Evolutionary conservation across 2,329 filamentous ascomycete species (phyloP).

Genomic region (Emergomyces orientalis): DNA sequence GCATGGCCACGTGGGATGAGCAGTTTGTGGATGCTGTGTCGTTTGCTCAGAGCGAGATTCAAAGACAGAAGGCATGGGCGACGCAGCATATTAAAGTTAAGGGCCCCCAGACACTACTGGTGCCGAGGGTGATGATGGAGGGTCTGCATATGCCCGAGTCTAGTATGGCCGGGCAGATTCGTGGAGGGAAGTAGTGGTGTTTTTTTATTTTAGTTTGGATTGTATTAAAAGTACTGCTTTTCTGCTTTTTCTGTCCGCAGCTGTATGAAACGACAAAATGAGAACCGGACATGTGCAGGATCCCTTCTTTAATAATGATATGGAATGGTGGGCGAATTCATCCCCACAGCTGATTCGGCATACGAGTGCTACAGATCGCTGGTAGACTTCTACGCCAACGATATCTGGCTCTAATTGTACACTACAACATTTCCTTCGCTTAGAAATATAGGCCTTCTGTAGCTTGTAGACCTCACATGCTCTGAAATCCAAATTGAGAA

Average conservation of each 20-base stretch:
- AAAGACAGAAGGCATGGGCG: slow-evolving; percentile 27
- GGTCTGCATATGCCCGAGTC: slow-evolving; percentile 6
- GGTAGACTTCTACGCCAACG: too few relatives aligned
- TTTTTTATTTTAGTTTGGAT: not conserved
- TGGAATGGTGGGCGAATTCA: too few relatives aligned
- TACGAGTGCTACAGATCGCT: too few relatives aligned
- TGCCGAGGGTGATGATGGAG: slow-evolving; percentile 18
- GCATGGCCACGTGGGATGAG: slow-evolving; percentile 29
- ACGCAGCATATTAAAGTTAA: slow-evolving; percentile 27
- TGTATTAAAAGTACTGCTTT: not conserved
- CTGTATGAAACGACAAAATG: too few relatives aligned
- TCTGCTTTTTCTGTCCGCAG: not conserved
- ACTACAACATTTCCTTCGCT: not conserved
- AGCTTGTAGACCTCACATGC: too few relatives aligned
- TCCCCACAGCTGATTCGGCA: too few relatives aligned
- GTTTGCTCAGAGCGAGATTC: slow-evolving; percentile 17
- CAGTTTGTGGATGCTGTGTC: slow-evolving; percentile 24
- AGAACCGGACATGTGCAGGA: too few relatives aligned
- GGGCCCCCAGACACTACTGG: slow-evolving; percentile 29
- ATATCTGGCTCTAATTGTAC: too few relatives aligned
- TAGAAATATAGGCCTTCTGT: not conserved
- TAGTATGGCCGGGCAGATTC: not conserved
- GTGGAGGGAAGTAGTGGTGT: not conserved
- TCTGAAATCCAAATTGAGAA: too few relatives aligned
- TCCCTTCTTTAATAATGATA: too few relatives aligned